A percentile compares a stretch with the other conserved stretches of the same genome.
Evolutionary conservation across 2,329 filamentous ascomycete species (phyloP).

Genomic region (Aspergillus fructus): DNA sequence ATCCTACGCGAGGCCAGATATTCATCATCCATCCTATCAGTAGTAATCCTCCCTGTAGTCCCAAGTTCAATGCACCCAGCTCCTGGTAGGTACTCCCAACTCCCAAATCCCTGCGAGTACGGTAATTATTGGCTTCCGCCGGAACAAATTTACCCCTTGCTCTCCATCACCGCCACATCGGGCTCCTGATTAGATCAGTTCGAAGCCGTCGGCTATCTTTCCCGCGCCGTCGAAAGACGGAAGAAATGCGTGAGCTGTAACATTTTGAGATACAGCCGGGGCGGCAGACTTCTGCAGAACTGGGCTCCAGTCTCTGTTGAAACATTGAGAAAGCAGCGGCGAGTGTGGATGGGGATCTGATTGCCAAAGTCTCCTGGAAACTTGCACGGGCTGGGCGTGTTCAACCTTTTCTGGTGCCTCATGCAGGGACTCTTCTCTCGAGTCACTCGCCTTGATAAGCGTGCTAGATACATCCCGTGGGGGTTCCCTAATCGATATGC

Average conservation of each 20-base stretch:
- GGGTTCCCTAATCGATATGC: neutral
- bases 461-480: neutral
- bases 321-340: slow-evolving; percentile 23
- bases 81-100: neutral
- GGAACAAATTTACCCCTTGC: slow-evolving; percentile 6
- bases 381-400: slow-evolving; percentile 3
- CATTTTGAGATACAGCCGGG: slow-evolving; percentile 27
- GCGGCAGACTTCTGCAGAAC: slow-evolving; percentile 27
- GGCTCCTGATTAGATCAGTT: neutral
- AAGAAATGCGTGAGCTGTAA: slow-evolving; percentile 31
- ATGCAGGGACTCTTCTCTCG: neutral
- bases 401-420: neutral
- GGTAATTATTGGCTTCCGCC: neutral
- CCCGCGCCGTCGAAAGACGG: slow-evolving; percentile 31
- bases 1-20: slow-evolving; percentile 8
- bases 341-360: slow-evolving; percentile 15
- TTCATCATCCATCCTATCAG: slow-evolving; percentile 6
- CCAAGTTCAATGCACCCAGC: neutral
- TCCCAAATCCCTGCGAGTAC: neutral
- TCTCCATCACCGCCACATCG: neutral
- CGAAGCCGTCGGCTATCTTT: slow-evolving; percentile 15
- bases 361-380: slow-evolving; percentile 18
- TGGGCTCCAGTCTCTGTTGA: slow-evolving; percentile 18
- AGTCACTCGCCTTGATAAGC: slow-evolving; percentile 1
- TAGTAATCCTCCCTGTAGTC: neutral